A percentile compares a stretch with the other conserved stretches of the same genome.
These are phyloP conservation scores for Linnemannia zychae DNA, from an alignment of 192 early-diverging fungal genomes.

Conservation along the genomic window DNA sequence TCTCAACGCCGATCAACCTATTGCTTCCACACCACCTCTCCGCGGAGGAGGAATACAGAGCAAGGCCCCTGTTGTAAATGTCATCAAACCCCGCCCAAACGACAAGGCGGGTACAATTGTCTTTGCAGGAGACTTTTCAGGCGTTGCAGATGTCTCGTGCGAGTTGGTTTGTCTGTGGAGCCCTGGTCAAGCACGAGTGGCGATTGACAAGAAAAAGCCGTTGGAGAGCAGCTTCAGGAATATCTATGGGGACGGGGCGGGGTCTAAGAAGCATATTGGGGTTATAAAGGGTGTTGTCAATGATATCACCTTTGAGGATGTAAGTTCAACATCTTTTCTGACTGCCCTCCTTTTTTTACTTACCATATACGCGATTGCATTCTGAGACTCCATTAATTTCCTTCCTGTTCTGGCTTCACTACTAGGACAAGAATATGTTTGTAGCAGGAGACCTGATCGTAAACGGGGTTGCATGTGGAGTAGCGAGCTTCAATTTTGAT, in stretches of 20 bases:
- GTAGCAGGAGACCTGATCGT: conserved; percentile 60
- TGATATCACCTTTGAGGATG: conserved; percentile 53
- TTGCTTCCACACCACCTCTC: conserved; percentile 20
- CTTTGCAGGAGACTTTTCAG: conserved; percentile 42
- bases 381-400: too few species aligned
- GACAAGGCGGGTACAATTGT: conserved; percentile 5
- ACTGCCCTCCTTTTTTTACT: not conserved
- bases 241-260: conserved; percentile 26
- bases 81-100: conserved; percentile 38
- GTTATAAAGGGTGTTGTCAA: conserved; percentile 47
- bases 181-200: conserved; percentile 24
- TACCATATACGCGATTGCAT: too few species aligned
- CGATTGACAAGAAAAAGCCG: conserved; percentile 25
- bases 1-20: conserved; percentile 8
- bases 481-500: conserved; percentile 66
- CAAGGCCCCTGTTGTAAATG: conserved; percentile 22
- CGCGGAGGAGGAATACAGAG: not conserved
- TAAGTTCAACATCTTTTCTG: conserved; percentile 9
- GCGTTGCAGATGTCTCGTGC: conserved; percentile 15
- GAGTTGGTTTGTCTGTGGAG: conserved; percentile 37
- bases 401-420: conserved; percentile 1
- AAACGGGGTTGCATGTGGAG: conserved; percentile 48
- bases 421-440: conserved; percentile 51
- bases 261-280: conserved; percentile 20
- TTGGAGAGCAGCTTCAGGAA: conserved; percentile 32